Evolutionary conservation across 768 basidiomycete species (phyloP), one percentile per base, ranked within the genome.

Genomic region (Tulasnella sp.): DNA sequence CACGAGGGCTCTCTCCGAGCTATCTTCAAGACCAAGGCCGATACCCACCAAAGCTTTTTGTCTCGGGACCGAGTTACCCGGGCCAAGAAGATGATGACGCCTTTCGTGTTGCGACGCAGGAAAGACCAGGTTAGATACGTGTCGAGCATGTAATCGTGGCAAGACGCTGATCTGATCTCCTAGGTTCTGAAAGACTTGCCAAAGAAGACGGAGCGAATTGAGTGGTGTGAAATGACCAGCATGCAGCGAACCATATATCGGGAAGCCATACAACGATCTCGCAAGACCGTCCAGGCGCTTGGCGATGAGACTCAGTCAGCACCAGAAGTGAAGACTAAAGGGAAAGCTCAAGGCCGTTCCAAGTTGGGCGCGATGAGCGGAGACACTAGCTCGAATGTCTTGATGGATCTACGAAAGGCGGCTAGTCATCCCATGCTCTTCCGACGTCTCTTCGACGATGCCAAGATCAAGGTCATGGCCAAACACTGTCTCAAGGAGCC

Each of bases 41-140:
- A 97, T 83, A 92, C 94, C 18, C 94, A 94, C 80, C 90, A 94
- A 74, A 93, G 94, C 38, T 85, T 98, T 34, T 91, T 99, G 36
- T 94, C 97, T 5, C 93, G 95, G 83, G 93, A 97, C 84, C 93
- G 98, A 74, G 94, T 98, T 34, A 95, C 94, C 27, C 88, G 97
- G 81, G 98, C 98, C 8, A 97, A 98, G 87, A 96, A 95, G 85
- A 98, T 99, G 96, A 96, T 99, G 94, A 98, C 96, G 9, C 98
- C 98, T 0, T 99, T 99, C 84, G 97, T 99, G 34, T 88, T 99
- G 27, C 93, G 98, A n/a, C 90, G 98, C 80, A 90, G 97, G 82
- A 99, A 99, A 86, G 96, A 97, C 83, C 96, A 98, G 87, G 94
- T 91, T 83, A 74, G 87, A 52, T 80, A 24, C 5, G 19, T 42